phyloP scores from a whole-genome alignment of 1,284 basidiomycete species.

The Mixia osmundae region DNA sequence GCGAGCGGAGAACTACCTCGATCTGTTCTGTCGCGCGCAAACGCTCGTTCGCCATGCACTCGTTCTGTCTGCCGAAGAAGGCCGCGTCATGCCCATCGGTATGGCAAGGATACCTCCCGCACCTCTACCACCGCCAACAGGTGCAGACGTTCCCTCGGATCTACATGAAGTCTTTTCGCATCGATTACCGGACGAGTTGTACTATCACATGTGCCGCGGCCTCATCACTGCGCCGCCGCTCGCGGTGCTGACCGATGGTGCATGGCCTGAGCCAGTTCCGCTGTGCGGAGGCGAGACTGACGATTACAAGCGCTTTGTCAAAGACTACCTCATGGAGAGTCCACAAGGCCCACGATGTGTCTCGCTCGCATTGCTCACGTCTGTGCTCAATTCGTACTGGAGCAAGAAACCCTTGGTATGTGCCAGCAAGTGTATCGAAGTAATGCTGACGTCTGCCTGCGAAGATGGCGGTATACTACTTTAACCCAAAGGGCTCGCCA shows the following conservation, averaged over 20 bases:
- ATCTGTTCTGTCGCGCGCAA: slow-evolving; percentile 71
- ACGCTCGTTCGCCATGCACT: slow-evolving; percentile 83
- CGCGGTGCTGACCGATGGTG: slow-evolving; percentile 65
- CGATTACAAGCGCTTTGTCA: slow-evolving; percentile 83
- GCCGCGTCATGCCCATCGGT: slow-evolving; percentile 64
- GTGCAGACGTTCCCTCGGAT: slow-evolving; percentile 69
- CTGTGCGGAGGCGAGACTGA: slow-evolving; percentile 83
- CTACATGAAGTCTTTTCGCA: slow-evolving; percentile 88
- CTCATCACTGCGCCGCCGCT: slow-evolving; percentile 66
- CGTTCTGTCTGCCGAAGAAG: slow-evolving; percentile 65
- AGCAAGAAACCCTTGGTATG: slow-evolving; percentile 36
- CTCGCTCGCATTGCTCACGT: slow-evolving; percentile 58
- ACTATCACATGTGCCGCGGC: slow-evolving; percentile 84
- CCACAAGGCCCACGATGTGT: slow-evolving; percentile 72
- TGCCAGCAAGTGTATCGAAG: background rate
- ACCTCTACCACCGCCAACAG: slow-evolving; percentile 29
- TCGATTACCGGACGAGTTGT: slow-evolving; percentile 85
- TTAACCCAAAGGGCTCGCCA: slow-evolving; percentile 18
- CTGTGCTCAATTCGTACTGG: slow-evolving; percentile 53
- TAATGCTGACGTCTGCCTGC: background rate
- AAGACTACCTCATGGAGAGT: slow-evolving; percentile 82
- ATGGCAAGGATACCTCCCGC: slow-evolving; percentile 44
- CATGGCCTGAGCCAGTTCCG: slow-evolving; percentile 63
- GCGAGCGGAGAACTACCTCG: slow-evolving; percentile 28
- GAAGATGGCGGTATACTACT: slow-evolving; percentile 27